phyloP scores from a whole-genome alignment of 768 basidiomycete species.

The Dacryopinax primogenitus region DNA sequence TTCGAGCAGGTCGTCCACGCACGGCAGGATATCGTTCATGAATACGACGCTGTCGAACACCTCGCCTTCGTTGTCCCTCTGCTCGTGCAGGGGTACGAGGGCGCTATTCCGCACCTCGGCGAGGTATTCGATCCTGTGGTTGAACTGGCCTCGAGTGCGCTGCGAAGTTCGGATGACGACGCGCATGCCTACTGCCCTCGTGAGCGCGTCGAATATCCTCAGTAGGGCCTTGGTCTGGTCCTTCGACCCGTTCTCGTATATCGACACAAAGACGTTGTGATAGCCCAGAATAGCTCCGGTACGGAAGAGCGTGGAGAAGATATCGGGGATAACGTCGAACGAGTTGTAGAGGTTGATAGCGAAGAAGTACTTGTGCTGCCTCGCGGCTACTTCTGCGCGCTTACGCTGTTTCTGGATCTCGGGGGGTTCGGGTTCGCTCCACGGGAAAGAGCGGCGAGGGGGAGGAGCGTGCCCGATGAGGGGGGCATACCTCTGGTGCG shows the following conservation, averaged over 20 bases:
- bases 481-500: constrained; percentile 66
- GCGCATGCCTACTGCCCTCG: constrained; percentile 77
- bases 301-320: constrained; percentile 92
- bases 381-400: constrained; percentile 26
- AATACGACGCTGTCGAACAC: constrained; percentile 94
- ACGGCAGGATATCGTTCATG: constrained; percentile 99
- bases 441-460: constrained; percentile 37
- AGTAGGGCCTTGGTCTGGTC: constrained; percentile 97
- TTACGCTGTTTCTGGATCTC: constrained; percentile 24
- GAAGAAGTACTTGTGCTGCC: constrained; percentile 95
- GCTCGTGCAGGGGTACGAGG: constrained; percentile 86
- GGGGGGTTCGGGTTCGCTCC: constrained; percentile 29
- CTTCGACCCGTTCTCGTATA: constrained; percentile 97
- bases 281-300: constrained; percentile 84
- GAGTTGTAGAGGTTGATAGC: constrained; percentile 99
- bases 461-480: constrained; percentile 67
- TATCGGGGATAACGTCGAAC: constrained; percentile 94
- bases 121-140: constrained; percentile 98
- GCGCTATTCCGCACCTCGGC: constrained; percentile 99
- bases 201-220: constrained; percentile 87
- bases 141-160: constrained; percentile 89
- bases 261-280: constrained; percentile 95
- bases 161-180: constrained; percentile 86
- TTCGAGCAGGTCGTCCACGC: constrained; percentile 93
- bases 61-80: constrained; percentile 82